These are phyloP conservation scores for Dictyostelium brefeldianum DNA, from an alignment of 78 protist genomes.

Conservation along the genomic window DNA sequence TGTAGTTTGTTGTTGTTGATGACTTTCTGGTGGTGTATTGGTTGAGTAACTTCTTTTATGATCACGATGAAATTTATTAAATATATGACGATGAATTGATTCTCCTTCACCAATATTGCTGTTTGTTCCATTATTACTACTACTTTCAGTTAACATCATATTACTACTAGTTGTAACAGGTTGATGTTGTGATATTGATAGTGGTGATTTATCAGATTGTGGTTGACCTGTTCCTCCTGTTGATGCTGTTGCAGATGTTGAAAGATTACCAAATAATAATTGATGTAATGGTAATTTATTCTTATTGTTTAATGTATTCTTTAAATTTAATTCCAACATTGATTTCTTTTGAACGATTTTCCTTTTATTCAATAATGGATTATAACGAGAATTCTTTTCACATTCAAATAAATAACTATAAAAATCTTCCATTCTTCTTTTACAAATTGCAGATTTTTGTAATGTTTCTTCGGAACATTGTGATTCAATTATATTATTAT, in stretches of 20 bases:
- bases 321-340: neutral
- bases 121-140: neutral
- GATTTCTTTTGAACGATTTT: slow-evolving; percentile 19
- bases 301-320: neutral
- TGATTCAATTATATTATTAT: neutral
- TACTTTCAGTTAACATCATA: neutral
- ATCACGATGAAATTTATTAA: slow-evolving; percentile 19
- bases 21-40: neutral
- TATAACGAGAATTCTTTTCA: slow-evolving; percentile 16
- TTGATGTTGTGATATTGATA: neutral
- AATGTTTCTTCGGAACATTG: slow-evolving; percentile 33
- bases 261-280: neutral
- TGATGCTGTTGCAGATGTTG: neutral
- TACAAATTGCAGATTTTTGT: slow-evolving; percentile 21
- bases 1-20: neutral
- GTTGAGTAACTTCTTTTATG: slow-evolving; percentile 41
- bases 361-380: slow-evolving; percentile 47
- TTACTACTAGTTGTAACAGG: neutral
- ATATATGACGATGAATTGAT: neutral
- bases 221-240: neutral
- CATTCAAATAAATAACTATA: slow-evolving; percentile 25
- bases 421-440: slow-evolving; percentile 41
- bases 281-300: neutral
- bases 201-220: neutral
- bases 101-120: neutral